Base-by-base conservation (phyloP, 768 basidiomycete genomes). In the Mycena belliarum region DNA sequence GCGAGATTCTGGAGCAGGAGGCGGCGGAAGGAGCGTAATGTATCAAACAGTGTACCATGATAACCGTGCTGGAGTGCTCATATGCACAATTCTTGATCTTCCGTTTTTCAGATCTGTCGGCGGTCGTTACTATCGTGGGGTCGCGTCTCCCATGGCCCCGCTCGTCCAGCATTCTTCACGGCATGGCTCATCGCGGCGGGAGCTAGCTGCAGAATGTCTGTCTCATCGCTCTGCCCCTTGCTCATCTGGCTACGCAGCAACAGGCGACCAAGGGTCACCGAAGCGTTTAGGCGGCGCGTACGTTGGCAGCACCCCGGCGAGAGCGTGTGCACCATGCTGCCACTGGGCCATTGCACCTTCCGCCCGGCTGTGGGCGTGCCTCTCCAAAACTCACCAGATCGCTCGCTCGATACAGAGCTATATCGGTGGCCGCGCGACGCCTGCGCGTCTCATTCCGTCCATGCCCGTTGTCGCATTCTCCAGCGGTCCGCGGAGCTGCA, bases 1-100 rank as follows among this genome's bases (percentile, higher is more conserved):
- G 82, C 56, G 90, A 92, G 69, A 91, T 92, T 61, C 70, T 83
- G 37, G 88, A 89, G 66, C 79, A 82, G 51, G 90, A 92, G 63
- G 84, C 81, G 6, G 71, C 70, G 33, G 80, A 80, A 56, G 28
- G 49, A 46, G 33, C 23, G 37, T 38, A 32, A 32, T 32, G 29
- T 16, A 35, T 35, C 35, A 14, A 16, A 35, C 35, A 35, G 6
- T 35, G 29, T 32, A 12, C 29, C 29, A 32, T 32, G 6, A 12
- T 32, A 32, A 32, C 29, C 6, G 7, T 32, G 6, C 29, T 6
- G 7, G 29, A 32, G 29, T 32, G 12, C 12, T 32, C 29, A 6
- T 32, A 12, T 6, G 12, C 29, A 32, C n/a, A n/a, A n/a, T n/a
- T n/a, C n/a, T n/a, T n/a, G n/a, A n/a, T n/a, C n/a, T n/a, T n/a